phyloP scores from a whole-genome alignment of 2,329 filamentous ascomycete genomes.

The Trichocomaceae sp. region DNA sequence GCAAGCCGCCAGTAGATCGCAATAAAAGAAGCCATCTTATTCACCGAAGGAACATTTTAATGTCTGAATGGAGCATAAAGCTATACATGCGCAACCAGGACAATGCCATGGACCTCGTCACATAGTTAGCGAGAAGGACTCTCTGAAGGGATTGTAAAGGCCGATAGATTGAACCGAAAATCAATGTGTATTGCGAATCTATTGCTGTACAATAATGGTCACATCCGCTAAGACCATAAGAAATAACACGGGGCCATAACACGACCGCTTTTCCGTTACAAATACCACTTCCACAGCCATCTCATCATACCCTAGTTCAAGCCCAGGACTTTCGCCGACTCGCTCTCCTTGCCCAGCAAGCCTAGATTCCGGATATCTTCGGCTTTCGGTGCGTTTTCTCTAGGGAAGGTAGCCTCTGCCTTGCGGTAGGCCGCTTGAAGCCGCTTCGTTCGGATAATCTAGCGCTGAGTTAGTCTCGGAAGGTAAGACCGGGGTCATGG shows the following conservation, averaged over 20 bases:
- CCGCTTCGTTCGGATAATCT: constrained; percentile 71
- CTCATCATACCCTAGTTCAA: constrained; percentile 9
- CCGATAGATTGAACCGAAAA: not conserved
- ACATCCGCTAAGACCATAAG: constrained; percentile 7
- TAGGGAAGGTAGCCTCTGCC: constrained; percentile 64
- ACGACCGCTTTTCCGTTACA: not conserved
- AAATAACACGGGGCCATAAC: not conserved
- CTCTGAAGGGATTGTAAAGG: no score
- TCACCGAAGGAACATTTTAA: no score
- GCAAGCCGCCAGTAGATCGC: no score
- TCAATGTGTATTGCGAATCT: constrained; percentile 10
- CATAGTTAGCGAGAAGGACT: no score
- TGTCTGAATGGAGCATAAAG: no score
- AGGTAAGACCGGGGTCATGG: not conserved
- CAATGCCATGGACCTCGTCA: no score
- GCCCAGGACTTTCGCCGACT: constrained; percentile 55
- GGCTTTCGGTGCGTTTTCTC: constrained; percentile 73
- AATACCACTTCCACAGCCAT: not conserved
- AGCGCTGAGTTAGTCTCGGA: not conserved
- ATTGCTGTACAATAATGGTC: constrained; percentile 14
- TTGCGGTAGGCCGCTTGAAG: constrained; percentile 83
- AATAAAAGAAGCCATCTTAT: no score
- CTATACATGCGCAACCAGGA: no score
- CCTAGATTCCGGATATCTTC: constrained; percentile 85
- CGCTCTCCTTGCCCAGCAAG: constrained; percentile 74